Percentiles rank a stretch among this genome's conserved stretches.
Conservation (phyloP, 306 rosid species). For the Cicer cuneatum region DNA sequence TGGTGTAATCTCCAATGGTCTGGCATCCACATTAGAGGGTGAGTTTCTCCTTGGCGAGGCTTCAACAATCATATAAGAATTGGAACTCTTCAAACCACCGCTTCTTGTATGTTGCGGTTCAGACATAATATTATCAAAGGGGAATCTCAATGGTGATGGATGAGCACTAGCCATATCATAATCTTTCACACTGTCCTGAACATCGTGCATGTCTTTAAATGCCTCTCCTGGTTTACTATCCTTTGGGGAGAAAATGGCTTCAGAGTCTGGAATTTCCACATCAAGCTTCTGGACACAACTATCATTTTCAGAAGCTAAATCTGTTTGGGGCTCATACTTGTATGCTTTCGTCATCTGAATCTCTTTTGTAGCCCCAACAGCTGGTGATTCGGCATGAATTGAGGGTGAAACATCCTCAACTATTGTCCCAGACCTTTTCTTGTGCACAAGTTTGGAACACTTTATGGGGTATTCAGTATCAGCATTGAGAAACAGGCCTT, state of each 20-base stretch:
- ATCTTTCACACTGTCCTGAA: conserved; percentile 51
- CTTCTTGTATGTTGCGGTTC: conserved; percentile 53
- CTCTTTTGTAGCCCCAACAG: conserved; percentile 51
- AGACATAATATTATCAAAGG: conserved; percentile 46
- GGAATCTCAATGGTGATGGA: conserved; percentile 50
- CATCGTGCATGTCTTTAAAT: conserved; percentile 41
- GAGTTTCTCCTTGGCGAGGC: conserved; percentile 52
- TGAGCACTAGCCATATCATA: conserved; percentile 37
- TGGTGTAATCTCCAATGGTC: conserved; percentile 54
- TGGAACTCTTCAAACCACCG: conserved; percentile 40
- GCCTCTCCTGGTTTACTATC: conserved; percentile 51
- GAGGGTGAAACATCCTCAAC: conserved; percentile 61
- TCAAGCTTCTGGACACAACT: conserved; percentile 51
- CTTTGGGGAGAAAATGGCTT: conserved; percentile 53
- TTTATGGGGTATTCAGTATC: conserved; percentile 82
- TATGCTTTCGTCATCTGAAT: conserved; percentile 42
- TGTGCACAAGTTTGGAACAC: conserved; percentile 80
- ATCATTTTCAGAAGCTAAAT: conserved; percentile 50
- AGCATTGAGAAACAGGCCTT: conserved; percentile 77
- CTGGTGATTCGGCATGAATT: conserved; percentile 46
- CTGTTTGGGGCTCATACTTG: conserved; percentile 48
- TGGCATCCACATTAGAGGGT: conserved; percentile 49
- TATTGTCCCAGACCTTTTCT: conserved; percentile 72
- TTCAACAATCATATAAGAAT: conserved; percentile 47
- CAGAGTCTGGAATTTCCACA: conserved; percentile 61